Evolutionary conservation across 2,329 filamentous ascomycete species (phyloP), one percentile per base, ranked within the genome.

Genomic region (Aureobasidium lini): DNA sequence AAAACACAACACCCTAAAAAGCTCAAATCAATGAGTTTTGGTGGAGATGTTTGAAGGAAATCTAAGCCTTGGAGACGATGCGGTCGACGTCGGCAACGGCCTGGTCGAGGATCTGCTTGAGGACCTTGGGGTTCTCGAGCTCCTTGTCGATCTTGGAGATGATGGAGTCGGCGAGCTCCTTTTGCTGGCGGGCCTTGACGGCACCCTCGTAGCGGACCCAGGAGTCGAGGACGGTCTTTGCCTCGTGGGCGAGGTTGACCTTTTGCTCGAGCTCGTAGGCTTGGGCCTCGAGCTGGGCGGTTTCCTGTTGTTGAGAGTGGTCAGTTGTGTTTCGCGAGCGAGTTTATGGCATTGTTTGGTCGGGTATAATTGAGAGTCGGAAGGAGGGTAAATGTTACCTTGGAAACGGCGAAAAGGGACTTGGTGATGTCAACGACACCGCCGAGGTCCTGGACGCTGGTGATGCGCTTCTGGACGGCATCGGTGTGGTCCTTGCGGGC

Each of bases 121-220:
- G 86, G 67, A 87, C 84, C 85, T 92, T 97, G 76, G 95, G 94
- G 84, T 89, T 96, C 84, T 96, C 90, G 61, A 99, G 86, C 84
- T 97, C 93, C 86, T 97, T 97, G 78, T 89, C 87, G 74, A 97
- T 94, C 86, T 96, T 99, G 82, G 88, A 85, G 72, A 99, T 97
- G 77, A 99, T 82, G 76, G 80, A 85, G 74, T 95, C 86, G 65
- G 94, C 90, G 66, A 99, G 85, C 84, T 99, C 94, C 78, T 84
- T 87, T 84, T 99, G 94, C 83, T 99, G 91, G 76, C 94, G 88
- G 82, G 93, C 88, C 89, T 97, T 99, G 73, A 99, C 92, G 83
- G 97, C 94, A 70, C 89, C 81, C 82, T 99, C 94, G 78, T 99
- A 99, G 75, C 94, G 89, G 66, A 97, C 92, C 95, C 94, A 99